Evolutionary conservation across 805 yeast species (phyloP).

Genomic region (Wickerhamia fluorescens): DNA sequence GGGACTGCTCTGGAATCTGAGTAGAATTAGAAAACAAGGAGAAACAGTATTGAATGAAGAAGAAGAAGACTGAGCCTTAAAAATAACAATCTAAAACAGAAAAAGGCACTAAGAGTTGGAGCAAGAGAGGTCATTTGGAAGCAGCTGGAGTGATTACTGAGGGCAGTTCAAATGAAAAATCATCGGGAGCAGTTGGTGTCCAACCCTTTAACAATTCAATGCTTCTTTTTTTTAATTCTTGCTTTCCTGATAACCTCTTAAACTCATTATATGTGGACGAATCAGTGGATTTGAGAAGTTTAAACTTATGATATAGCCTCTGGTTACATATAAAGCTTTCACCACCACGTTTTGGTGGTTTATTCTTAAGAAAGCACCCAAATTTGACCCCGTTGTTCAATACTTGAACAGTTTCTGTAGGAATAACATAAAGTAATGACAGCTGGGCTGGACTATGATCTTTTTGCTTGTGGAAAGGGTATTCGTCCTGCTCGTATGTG

Average conservation of each 20-base stretch:
- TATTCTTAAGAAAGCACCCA: constrained; percentile 45
- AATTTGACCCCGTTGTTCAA: constrained; percentile 55
- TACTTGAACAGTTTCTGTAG: constrained; percentile 24
- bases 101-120: no score
- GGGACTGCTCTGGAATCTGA: constrained; percentile 30
- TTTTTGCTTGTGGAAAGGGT: constrained; percentile 16
- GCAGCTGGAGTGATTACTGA: no score
- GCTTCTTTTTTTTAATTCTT: no score
- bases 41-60: no score
- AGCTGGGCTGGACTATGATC: constrained; percentile 21
- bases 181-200: constrained; percentile 39
- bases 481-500: constrained; percentile 15
- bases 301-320: no score
- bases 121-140: no score
- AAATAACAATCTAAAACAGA: no score
- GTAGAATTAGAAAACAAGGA: constrained; percentile 6
- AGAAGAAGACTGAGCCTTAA: no score
- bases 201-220: constrained; percentile 43
- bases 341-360: constrained; percentile 38
- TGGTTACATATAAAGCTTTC: constrained; percentile 33
- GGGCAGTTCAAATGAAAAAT: constrained; percentile 18
- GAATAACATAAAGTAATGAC: constrained; percentile 21
- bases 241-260: constrained; percentile 11
- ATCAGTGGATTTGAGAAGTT: no score
- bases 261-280: constrained; percentile 7